A percentile compares a stretch with the other conserved stretches of the same genome.
phyloP scores from a whole-genome alignment of 1,139 yeast species.

The Kodamaea derodonti region DNA sequence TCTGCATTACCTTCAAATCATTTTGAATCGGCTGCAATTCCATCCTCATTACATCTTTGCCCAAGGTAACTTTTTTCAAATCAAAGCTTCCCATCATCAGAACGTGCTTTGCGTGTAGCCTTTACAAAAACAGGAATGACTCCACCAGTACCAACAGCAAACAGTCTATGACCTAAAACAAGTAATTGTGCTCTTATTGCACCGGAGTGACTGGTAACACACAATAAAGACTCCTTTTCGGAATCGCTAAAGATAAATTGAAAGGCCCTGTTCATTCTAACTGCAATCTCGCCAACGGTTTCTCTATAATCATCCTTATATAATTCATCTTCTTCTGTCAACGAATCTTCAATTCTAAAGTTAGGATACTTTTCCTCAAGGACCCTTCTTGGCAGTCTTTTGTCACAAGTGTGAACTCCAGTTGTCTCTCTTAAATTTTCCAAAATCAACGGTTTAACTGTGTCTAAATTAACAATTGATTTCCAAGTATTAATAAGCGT shows the following conservation, averaged over 20 bases:
- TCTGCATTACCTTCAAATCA: too few species aligned
- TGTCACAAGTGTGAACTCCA: constrained; percentile 45
- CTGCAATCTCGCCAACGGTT: constrained; percentile 37
- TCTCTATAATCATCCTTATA: constrained; percentile 38
- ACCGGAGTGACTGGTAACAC: constrained; percentile 39
- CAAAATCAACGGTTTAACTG: constrained; percentile 30
- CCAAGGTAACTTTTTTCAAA: too few species aligned
- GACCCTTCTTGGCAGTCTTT: constrained; percentile 30
- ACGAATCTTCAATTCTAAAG: constrained; percentile 36
- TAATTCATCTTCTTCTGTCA: constrained; percentile 38
- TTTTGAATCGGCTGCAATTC: too few species aligned
- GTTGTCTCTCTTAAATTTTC: constrained; percentile 43
- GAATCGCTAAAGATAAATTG: constrained; percentile 30
- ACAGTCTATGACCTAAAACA: constrained; percentile 39
- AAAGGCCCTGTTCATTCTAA: constrained; percentile 33
- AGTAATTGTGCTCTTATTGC: constrained; percentile 38
- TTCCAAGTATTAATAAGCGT: constrained; percentile 29
- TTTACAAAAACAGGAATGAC: constrained; percentile 40
- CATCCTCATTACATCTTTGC: too few species aligned
- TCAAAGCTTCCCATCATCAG: too few species aligned
- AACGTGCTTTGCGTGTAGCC: too few species aligned
- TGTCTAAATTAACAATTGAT: constrained; percentile 23
- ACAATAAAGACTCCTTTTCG: constrained; percentile 21
- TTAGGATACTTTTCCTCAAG: constrained; percentile 29
- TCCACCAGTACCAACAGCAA: constrained; percentile 45